Base-by-base conservation (phyloP, 768 basidiomycete genomes). In the Pleurotus platypus region DNA sequence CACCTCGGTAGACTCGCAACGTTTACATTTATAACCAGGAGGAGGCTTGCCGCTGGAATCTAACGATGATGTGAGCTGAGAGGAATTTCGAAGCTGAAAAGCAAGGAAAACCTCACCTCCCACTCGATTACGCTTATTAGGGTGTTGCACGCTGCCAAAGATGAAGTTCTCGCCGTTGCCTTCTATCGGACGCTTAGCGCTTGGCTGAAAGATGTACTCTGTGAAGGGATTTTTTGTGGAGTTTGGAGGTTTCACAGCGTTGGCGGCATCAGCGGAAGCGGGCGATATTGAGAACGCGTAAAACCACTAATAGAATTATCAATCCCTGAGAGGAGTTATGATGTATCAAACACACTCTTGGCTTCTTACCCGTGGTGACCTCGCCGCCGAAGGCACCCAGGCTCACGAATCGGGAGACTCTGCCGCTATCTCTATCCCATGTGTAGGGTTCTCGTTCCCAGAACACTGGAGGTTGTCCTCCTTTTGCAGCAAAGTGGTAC, bases 401-500 rank as follows among this genome's bases (percentile, higher is more conserved):
- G 59, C 89, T 87, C 45, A 99, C 80, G 61, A 96, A 95, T 39
- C 94, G 78, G 27, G 87, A 84, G 40, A 89, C 73, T 30, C 92
- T 81, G 16, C 77, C 80, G 24, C 75, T 74, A 51, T 87, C 85
- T 37, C 86, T 86, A 43, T 84, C 82, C 94, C 94, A 98, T 3
- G 81, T 69, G 67, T 87, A 96, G 1, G 97, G 95, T 58, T 98
- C 94, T 53, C 95, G 77, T 69, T 99, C 97, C 94, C 95, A 98
- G 68, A 97, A 99, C 54, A 79, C 80, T 0, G 89, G 79, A 12
- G 82, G 80, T n/a, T 77, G 71, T 0, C 85, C 84, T 12, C 82
- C 84, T 7, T 78, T 77, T 49, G 82, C 80, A 18, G 89, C 82
- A 66, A 98, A 92, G 64, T 95, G 86, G 73, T 99, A 99, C 49